phyloP scores from a whole-genome alignment of 352 stramenopile genomes.

The Salisapilia sapeloensis region DNA sequence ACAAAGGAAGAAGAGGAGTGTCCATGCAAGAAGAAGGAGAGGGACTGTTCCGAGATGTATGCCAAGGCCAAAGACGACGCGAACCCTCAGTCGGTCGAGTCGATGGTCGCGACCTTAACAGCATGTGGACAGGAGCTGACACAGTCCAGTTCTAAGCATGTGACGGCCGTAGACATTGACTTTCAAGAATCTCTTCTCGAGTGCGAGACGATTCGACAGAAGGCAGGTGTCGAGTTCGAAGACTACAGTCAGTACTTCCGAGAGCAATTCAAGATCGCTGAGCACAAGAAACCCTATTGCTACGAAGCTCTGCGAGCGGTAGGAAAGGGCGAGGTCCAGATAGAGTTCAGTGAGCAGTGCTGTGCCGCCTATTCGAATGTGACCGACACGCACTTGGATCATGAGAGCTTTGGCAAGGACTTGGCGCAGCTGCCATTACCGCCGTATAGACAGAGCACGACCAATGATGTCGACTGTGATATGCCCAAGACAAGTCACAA shows the following conservation, averaged over 20 bases:
- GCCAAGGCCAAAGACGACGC: neutral
- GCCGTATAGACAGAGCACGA: no score
- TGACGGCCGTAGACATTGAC: conserved; percentile 1
- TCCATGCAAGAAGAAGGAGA: neutral
- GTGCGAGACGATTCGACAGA: conserved; percentile 3
- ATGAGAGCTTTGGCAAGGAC: conserved; percentile 1
- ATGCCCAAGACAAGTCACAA: no score
- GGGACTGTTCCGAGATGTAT: neutral
- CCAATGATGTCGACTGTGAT: no score
- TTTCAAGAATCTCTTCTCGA: conserved; percentile 7
- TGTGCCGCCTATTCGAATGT: neutral
- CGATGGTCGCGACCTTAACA: conserved; percentile 1
- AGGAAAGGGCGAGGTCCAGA: neutral
- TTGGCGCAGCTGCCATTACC: no score
- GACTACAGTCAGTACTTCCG: conserved; percentile 6
- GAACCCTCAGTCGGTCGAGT: neutral
- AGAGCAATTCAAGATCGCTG: conserved; percentile 3
- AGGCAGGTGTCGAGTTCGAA: neutral
- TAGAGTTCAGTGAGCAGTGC: conserved; percentile 3
- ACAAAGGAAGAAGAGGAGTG: no score
- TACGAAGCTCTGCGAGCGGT: conserved; percentile 2
- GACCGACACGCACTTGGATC: neutral
- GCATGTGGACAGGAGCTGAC: conserved; percentile 3
- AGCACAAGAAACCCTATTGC: conserved; percentile 5
- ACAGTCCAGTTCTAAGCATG: neutral